Percentiles rank a stretch among this genome's conserved stretches.
Evolutionary conservation across 2,329 filamentous ascomycete genomes (phyloP).

Genomic region (Phyllosticta citribraziliensis): DNA sequence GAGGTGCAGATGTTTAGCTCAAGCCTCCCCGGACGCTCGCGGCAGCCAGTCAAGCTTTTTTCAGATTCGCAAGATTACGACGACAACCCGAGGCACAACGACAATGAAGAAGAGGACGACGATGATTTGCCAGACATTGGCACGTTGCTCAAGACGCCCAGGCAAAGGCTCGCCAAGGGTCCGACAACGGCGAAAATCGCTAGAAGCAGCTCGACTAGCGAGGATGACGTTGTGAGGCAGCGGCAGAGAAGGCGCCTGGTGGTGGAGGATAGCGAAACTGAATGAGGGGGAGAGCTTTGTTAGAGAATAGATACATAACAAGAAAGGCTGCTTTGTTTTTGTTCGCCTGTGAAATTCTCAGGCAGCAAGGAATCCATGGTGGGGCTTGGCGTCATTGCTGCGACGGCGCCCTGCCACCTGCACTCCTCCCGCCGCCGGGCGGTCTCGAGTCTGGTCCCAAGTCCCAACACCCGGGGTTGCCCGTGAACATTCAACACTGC

Average conservation of each 20-base stretch:
- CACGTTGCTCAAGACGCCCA: background rate
- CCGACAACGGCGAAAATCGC: background rate
- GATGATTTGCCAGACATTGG: slow-evolving; percentile 7
- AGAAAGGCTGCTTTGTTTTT: background rate
- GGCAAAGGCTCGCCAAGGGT: background rate
- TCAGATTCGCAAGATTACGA: background rate
- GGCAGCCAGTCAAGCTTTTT: slow-evolving; percentile 3
- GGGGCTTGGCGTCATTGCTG: background rate
- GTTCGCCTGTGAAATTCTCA: background rate
- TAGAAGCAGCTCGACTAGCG: background rate
- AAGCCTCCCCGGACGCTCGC: background rate
- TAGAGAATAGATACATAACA: too few relatives aligned
- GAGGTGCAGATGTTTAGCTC: slow-evolving; percentile 16
- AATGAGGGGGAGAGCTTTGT: background rate
- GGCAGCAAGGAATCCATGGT: background rate
- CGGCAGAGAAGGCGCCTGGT: slow-evolving; percentile 1
- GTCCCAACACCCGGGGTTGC: background rate
- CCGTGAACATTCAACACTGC: background rate
- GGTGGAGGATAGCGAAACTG: slow-evolving; percentile 5
- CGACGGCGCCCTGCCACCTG: background rate
- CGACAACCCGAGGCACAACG: background rate
- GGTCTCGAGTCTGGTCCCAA: background rate
- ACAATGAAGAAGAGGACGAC: background rate
- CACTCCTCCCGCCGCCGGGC: background rate
- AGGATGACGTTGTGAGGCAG: background rate